Evolutionary conservation across 2,329 filamentous ascomycete genomes (phyloP), one percentile per base, ranked within the genome.

Genomic region (Exophiala mesophila): DNA sequence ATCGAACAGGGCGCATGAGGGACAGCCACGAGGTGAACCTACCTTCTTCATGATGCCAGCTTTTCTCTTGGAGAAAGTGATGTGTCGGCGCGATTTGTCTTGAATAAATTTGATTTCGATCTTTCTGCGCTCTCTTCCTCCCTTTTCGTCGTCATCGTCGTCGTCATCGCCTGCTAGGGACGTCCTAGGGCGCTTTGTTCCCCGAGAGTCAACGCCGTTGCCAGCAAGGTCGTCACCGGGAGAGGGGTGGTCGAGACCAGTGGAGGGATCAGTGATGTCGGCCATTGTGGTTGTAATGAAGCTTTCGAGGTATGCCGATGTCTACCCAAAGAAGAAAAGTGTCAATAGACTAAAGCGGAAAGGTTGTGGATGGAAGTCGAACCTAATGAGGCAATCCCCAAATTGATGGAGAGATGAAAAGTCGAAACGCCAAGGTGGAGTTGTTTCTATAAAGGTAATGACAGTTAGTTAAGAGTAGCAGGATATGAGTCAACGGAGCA

Each of bases 41-140:
- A 96, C 92, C 88, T 97, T 97, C 78, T 98, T 97, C 92, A 98
- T 97, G 69, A 98, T 97, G 59, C 92, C 92, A 43, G 92, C 92
- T 76, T 98, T 98, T 67, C 92, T 88, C 82, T 98, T 98, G 58
- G 90, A 97, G 69, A 98, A 97, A 61, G 92, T 97, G 66, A 97
- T 98, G 74, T 98, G 92, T 52, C 92, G 85, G 72, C 92, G 88
- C 72, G 90, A 97, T 76, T 98, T 98, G 72, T 98, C 92, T 70
- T 89, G 90, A 69, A 98, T 98, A 73, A 98, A 98, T 78, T 98
- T 98, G 74, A 98, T 98, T 71, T 98, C 92, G 61, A 98, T 98
- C 84, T 98, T 98, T 72, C 92, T 83, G 64, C 92, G 84, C 78
- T 97, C 92, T 69, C 92, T 89, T 63, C 88, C 88, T 52, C 88